Conservation (phyloP, 2,329 filamentous ascomycete genomes). For the Exophiala aquamarina region DNA sequence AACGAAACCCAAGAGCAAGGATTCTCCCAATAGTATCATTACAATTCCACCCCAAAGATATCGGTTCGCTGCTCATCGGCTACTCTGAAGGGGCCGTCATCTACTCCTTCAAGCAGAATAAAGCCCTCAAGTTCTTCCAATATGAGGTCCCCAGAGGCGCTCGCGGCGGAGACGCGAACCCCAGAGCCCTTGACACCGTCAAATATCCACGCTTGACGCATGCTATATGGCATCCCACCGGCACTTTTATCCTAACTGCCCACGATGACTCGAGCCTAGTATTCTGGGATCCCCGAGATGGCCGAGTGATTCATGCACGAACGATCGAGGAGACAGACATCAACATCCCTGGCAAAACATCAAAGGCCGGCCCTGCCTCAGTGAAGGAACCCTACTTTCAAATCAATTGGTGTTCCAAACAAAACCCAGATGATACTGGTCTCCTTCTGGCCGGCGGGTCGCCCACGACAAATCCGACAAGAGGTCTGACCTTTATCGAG, state of each 20-base stretch:
- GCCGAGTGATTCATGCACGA: constrained; percentile 77
- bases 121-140: constrained; percentile 73
- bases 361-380: constrained; percentile 48
- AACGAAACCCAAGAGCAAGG: constrained; percentile 67
- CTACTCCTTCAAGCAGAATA: constrained; percentile 93
- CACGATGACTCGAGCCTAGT: constrained; percentile 91
- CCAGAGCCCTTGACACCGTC: constrained; percentile 52
- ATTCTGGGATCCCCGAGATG: constrained; percentile 92
- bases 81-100: constrained; percentile 84
- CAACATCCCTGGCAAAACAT: constrained; percentile 60
- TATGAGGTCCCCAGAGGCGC: constrained; percentile 81
- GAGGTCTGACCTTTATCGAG: constrained; percentile 85
- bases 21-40: constrained; percentile 70
- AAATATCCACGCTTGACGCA: constrained; percentile 76
- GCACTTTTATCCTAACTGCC: constrained; percentile 81
- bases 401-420: constrained; percentile 90
- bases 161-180: constrained; percentile 72
- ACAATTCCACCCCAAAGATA: constrained; percentile 84
- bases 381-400: constrained; percentile 73
- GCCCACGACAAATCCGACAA: constrained; percentile 63
- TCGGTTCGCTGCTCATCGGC: constrained; percentile 87
- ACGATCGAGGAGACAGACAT: constrained; percentile 74
- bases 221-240: constrained; percentile 91
- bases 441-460: constrained; percentile 83
- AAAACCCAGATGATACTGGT: constrained; percentile 89